Conservation (phyloP, 1,139 yeast genomes). For the Kodamaea fungicola region DNA sequence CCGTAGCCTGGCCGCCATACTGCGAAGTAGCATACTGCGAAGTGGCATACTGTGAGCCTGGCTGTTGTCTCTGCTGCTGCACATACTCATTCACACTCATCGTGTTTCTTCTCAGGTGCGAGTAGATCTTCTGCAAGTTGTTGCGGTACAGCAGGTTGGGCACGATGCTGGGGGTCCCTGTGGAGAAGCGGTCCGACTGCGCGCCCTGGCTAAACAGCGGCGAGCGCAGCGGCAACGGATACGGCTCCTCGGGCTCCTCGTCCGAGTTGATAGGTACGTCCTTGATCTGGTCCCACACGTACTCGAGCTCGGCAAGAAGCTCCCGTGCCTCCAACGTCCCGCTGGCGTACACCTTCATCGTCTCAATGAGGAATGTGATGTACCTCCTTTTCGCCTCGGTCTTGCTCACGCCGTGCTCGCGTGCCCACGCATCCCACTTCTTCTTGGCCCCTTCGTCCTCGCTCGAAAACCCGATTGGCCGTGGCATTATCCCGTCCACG, state of each 20-base stretch:
- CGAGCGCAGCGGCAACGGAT: slow-evolving; percentile 32
- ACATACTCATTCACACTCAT: slow-evolving; percentile 39
- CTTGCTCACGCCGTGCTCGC: slow-evolving; percentile 64
- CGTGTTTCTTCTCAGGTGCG: slow-evolving; percentile 43
- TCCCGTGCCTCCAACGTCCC: slow-evolving; percentile 69
- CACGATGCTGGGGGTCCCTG: slow-evolving; percentile 35
- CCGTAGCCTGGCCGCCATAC: slow-evolving; percentile 4
- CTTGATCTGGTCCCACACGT: slow-evolving; percentile 72
- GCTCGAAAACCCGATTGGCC: slow-evolving; percentile 58
- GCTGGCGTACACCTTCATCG: slow-evolving; percentile 69
- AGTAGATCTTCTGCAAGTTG: slow-evolving; percentile 42
- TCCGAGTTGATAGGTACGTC: slow-evolving; percentile 41
- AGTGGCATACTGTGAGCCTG: background rate
- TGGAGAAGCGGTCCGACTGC: slow-evolving; percentile 37
- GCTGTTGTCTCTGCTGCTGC: slow-evolving; percentile 32
- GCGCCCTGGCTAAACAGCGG: slow-evolving; percentile 35
- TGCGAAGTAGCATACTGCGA: slow-evolving; percentile 7
- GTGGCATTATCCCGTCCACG: slow-evolving; percentile 61
- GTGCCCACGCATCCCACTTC: slow-evolving; percentile 87
- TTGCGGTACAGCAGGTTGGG: slow-evolving; percentile 31
- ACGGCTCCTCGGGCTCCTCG: slow-evolving; percentile 19
- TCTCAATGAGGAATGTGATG: slow-evolving; percentile 63
- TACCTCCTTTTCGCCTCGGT: slow-evolving; percentile 75
- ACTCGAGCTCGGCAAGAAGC: slow-evolving; percentile 61
- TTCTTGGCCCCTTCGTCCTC: slow-evolving; percentile 67